A percentile compares a stretch with the other conserved stretches of the same genome.
phyloP scores from a whole-genome alignment of 768 basidiomycete species.

The Dioszegia aurantiaca region DNA sequence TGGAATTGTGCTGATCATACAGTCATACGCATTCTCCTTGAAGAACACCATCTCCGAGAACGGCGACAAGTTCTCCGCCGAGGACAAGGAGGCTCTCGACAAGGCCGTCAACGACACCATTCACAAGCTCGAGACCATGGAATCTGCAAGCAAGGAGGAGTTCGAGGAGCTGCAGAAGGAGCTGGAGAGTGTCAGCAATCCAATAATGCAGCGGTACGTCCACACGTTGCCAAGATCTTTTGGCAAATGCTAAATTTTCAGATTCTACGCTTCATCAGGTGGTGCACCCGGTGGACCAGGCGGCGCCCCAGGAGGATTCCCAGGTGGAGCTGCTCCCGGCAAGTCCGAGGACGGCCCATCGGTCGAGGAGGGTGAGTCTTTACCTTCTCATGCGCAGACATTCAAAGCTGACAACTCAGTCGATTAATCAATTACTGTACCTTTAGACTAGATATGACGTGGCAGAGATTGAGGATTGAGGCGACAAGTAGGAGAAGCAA shows the following conservation, averaged over 20 bases:
- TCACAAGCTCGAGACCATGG: constrained; percentile 77
- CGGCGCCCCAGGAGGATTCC: constrained; percentile 43
- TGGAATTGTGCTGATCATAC: not conserved
- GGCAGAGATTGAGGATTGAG: no score
- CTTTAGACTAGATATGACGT: no score
- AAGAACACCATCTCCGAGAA: constrained; percentile 67
- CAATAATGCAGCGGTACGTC: constrained; percentile 53
- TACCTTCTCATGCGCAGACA: no score
- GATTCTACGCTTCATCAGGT: constrained; percentile 63
- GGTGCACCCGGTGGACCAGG: constrained; percentile 62
- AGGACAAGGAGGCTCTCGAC: constrained; percentile 67
- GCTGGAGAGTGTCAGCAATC: constrained; percentile 74
- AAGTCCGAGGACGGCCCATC: constrained; percentile 67
- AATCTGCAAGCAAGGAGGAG: constrained; percentile 90
- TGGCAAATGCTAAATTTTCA: not conserved
- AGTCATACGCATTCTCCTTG: constrained; percentile 83
- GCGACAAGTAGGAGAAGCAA: no score
- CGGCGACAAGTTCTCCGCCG: constrained; percentile 48
- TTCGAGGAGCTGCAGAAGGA: constrained; percentile 92
- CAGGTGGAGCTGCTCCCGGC: constrained; percentile 49
- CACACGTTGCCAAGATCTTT: not conserved
- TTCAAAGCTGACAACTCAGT: no score
- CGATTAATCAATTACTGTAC: no score
- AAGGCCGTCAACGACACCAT: constrained; percentile 88
- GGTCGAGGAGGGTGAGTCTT: constrained; percentile 80